Base-by-base conservation (phyloP, 306 rosid genomes). In the Crotalaria pallida region DNA sequence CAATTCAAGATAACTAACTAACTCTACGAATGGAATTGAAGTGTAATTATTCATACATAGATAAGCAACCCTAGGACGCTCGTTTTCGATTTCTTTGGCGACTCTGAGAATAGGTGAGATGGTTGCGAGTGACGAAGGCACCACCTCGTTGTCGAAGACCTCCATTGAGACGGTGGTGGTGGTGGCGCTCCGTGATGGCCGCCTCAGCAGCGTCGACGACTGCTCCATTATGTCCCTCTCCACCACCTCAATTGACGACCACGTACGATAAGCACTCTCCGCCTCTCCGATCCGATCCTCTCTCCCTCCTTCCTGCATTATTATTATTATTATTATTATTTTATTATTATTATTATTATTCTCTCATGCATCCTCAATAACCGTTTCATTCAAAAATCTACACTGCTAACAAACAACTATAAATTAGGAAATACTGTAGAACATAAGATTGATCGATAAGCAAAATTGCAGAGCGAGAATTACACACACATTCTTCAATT, bases 61-160 rank as follows among this genome's bases (percentile, higher is more conserved):
- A 84, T 94, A 94, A 11, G 99, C 80, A 36, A 94, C 95, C 66
- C 99, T 85, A 26, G 99, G 91, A 3, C 97, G 96, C 63, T 94
- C 97, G 53, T 12, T 53, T 69, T 94, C 96, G 67, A 88, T 84
- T 78, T 94, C 99, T 7, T 80, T 86, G 47, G 99, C 99, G 62
- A 88, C 95, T 7, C 99, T 92, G 80, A 94, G 99, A 67, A 91
- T 84, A 1, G 99, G 97, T 45, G 88, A 83, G 34, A 94, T 91
- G 58, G 95, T 50, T 15, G 95, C 97, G 63, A 94, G 92, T 15
- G 99, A 81, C 5, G 97, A 85, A 0, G 98, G 98, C 61, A 94
- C 98, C 8, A 90, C 98, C 62, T 94, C 98, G 67, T 88, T 87
- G 79, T 88, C 98, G 69, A 94, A 90, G 2, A 90, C 98, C 79